Evolutionary conservation across 1,284 basidiomycete species (phyloP).

Genomic region (Ceratobasidium sp.): DNA sequence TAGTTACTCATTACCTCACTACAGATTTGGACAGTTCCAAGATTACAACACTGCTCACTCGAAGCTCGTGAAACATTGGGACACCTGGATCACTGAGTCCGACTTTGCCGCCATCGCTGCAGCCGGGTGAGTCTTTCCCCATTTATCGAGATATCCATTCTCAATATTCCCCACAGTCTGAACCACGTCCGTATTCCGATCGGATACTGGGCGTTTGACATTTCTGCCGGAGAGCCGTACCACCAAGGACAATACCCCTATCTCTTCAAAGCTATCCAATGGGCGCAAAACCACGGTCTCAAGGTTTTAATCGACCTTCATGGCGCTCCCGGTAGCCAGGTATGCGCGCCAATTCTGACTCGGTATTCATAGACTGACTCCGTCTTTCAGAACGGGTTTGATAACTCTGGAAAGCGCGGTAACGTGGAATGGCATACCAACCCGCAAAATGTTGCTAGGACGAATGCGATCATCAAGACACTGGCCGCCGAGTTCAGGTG

Average conservation of each 20-base stretch:
- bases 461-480: conserved; percentile 69
- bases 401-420: conserved; percentile 82
- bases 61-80: conserved; percentile 72
- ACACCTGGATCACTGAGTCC: conserved; percentile 78
- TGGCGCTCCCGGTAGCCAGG: conserved; percentile 81
- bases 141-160: not conserved
- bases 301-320: conserved; percentile 81
- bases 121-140: conserved; percentile 27
- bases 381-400: conserved; percentile 61
- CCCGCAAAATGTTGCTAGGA: conserved; percentile 70
- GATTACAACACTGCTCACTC: conserved; percentile 54
- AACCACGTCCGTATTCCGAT: conserved; percentile 65
- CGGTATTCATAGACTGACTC: not conserved
- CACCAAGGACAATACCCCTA: conserved; percentile 71
- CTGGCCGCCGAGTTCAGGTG: conserved; percentile 55
- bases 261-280: conserved; percentile 67
- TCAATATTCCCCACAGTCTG: conserved; percentile 23
- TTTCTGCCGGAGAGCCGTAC: conserved; percentile 80
- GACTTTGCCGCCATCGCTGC: conserved; percentile 59
- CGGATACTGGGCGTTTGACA: conserved; percentile 91
- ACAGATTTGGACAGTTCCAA: conserved; percentile 57
- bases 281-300: conserved; percentile 77
- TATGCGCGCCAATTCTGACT: not conserved
- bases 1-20: conserved; percentile 39
- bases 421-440: conserved; percentile 73